Conservation (phyloP, 257 asterid species). For the Solanum ossicruentum region DNA sequence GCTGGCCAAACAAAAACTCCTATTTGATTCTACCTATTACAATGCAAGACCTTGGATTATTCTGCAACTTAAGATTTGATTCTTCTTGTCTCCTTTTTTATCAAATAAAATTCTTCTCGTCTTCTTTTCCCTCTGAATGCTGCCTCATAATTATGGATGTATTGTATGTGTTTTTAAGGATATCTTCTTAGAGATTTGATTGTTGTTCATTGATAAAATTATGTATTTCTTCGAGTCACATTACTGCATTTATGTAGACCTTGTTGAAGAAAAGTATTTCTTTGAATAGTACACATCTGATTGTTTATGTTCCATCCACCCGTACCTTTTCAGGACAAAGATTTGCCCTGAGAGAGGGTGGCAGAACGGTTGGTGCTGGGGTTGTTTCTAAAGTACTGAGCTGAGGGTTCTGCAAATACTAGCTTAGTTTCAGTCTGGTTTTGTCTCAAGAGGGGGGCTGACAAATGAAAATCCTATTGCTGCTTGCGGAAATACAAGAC, state of each 20-base stretch:
- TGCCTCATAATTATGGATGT: background rate
- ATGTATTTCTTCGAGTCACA: background rate
- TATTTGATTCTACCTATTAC: background rate
- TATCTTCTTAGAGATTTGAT: background rate
- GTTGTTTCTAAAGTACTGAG: conserved; percentile 81
- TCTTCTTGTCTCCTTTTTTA: background rate
- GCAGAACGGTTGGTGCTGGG: conserved; percentile 98
- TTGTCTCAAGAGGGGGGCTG: background rate
- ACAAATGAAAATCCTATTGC: background rate
- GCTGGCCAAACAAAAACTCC: background rate
- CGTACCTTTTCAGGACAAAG: conserved; percentile 66
- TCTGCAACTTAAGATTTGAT: background rate
- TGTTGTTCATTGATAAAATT: background rate
- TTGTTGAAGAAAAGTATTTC: background rate
- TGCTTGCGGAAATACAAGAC: background rate
- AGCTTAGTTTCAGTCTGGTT: background rate
- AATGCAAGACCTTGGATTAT: background rate
- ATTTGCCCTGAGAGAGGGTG: conserved; percentile 98
- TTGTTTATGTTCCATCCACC: background rate
- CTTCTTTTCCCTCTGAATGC: background rate
- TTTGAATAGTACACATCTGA: background rate
- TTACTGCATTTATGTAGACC: no score
- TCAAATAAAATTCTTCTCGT: background rate
- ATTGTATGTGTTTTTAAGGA: background rate
- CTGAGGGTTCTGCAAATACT: conserved; percentile 15